Evolutionary conservation across 306 rosid genomes (phyloP).

Genomic region (cucumber (Cucumis sativus)): Cucumber_9930_V3 NC_026659.2:20309501-20310000

Average conservation of each 20-base stretch:
- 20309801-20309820: background rate
- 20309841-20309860: background rate
- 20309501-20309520: background rate
- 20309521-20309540: background rate
- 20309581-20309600: background rate
- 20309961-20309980: background rate
- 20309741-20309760: background rate
- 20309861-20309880: background rate
- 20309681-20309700: background rate
- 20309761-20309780: background rate
- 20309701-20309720: background rate
- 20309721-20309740: too few species aligned
- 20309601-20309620: background rate
- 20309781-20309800: background rate
- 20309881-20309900: background rate
- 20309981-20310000: background rate
- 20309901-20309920: background rate
- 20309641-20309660: background rate
- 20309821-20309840: background rate
- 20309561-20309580: background rate
- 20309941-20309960: background rate
- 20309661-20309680: background rate
- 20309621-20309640: background rate
- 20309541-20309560: background rate
- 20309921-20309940: background rate